Base-by-base conservation (phyloP, 2,329 filamentous ascomycete genomes). In the Cylindrodendrum hubeiense region DNA sequence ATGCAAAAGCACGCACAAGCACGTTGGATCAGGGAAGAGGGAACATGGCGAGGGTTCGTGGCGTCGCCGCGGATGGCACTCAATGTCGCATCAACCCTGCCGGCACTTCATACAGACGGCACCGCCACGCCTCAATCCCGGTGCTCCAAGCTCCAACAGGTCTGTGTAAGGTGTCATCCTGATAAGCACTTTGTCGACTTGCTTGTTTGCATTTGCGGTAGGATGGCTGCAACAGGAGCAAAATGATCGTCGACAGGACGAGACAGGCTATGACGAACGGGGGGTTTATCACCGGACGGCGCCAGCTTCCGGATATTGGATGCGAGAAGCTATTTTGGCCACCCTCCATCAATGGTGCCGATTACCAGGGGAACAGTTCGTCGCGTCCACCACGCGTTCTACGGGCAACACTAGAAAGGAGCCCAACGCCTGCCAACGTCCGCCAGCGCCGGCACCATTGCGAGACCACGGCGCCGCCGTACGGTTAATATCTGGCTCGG, bases 331-430 rank as follows among this genome's bases (percentile, higher is more conserved):
- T 52, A 69, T 64, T 44, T 64, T 64, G 60, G 53, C 50, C 33
- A 63, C 55, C 52, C 58, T 56, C 49, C 26, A n/a, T 26, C 47
- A 63, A 54, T 56, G 56, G 65, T 57, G 55, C 62, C 65, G 60
- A 66, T 61, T 63, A 66, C 53, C 26, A 53, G 52, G 62, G 53
- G 63, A 62, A 67, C 56, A 65, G 60, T 56, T 26, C 19, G 39
- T 28, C 60, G 62, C 51, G 54, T 21, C 28, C 39, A 65, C 60
- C 13, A 61, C 43, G 56, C 59, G 60, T 71, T 33, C 21, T 53
- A 53, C 52, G 47, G 47, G 50, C 61, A 60, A 71, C 63, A 66
- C 63, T 56, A 68, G 63, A 68, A 73, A 71, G 60, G 67, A 65
- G 67, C 22, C 49, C 49, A 69, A 73, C 63, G 67, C 66, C 56